These are phyloP conservation scores for Fusarium napiforme DNA, from an alignment of 2,329 filamentous ascomycete genomes.

Conservation along the genomic window DNA sequence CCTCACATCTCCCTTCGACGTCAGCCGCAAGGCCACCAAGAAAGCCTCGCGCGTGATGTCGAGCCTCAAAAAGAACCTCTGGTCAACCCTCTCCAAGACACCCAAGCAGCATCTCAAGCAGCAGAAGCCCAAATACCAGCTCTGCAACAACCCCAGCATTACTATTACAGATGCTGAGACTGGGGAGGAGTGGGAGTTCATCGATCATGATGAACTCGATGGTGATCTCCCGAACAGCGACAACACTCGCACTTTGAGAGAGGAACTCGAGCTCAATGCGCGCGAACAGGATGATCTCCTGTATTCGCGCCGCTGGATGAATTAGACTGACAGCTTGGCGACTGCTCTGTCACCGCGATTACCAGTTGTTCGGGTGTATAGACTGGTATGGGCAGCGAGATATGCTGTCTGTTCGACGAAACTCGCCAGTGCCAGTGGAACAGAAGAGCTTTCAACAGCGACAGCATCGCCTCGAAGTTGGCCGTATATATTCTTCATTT, in stretches of 20 bases:
- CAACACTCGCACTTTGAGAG: background rate
- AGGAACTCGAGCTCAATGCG: background rate
- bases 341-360: rapidly evolving
- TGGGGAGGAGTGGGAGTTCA: background rate
- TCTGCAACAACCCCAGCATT: background rate
- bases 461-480: background rate
- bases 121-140: background rate
- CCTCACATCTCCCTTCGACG: background rate
- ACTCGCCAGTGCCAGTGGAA: background rate
- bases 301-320: background rate
- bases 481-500: background rate
- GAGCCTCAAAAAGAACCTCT: background rate
- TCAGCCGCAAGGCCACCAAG: background rate
- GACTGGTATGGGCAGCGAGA: background rate
- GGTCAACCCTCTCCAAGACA: background rate
- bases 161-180: background rate
- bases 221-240: background rate
- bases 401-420: background rate
- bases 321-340: rapidly evolving
- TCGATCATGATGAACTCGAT: background rate
- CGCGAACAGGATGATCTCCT: background rate
- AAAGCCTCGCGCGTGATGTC: background rate
- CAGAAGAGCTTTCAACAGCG: background rate
- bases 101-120: background rate
- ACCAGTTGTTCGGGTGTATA: rapidly evolving